A percentile compares a stretch with the other conserved stretches of the same genome.
Evolutionary conservation across 495 filamentous ascomycete species (phyloP).

Genomic region (Durotheca rogersii): DNA sequence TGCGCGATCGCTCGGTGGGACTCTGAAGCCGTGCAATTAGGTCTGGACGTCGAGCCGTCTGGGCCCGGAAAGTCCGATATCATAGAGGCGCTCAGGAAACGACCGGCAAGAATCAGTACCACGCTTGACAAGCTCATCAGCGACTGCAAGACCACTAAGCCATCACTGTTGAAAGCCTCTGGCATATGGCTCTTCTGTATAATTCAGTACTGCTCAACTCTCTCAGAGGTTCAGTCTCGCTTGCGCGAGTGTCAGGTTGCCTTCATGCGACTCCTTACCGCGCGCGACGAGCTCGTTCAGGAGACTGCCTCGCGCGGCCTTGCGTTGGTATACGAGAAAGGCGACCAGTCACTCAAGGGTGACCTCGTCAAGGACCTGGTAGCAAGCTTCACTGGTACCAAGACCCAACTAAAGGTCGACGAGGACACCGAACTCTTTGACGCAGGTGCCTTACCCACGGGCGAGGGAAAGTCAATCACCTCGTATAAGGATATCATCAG

Average conservation of each 20-base stretch:
- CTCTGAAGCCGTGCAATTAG: conserved; percentile 52
- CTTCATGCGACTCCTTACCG: conserved; percentile 83
- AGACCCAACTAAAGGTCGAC: conserved; percentile 73
- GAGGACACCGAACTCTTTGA: conserved; percentile 92
- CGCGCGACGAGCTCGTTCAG: conserved; percentile 90
- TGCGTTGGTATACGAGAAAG: conserved; percentile 87
- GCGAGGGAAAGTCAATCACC: conserved; percentile 82
- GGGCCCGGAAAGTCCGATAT: conserved; percentile 42
- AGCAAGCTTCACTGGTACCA: conserved; percentile 76
- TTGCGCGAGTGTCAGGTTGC: conserved; percentile 79
- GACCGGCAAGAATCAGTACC: conserved; percentile 50
- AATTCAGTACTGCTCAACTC: conserved; percentile 85
- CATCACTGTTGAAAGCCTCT: conserved; percentile 81
- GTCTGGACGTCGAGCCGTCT: conserved; percentile 46
- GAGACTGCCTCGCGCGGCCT: conserved; percentile 91
- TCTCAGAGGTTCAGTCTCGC: conserved; percentile 65
- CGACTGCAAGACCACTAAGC: conserved; percentile 80
- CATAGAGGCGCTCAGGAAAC: conserved; percentile 33
- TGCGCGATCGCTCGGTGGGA: conserved; percentile 78
- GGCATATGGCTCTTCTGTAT: conserved; percentile 90
- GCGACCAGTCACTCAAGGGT: conserved; percentile 74
- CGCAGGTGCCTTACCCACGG: conserved; percentile 86
- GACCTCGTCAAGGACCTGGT: conserved; percentile 85
- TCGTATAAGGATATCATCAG: conserved; percentile 96
- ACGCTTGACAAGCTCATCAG: conserved; percentile 67